Percentiles rank a stretch among this genome's conserved stretches.
Evolutionary conservation across 2,329 filamentous ascomycete species (phyloP).

Genomic region (Furcasterigmium furcatum): DNA sequence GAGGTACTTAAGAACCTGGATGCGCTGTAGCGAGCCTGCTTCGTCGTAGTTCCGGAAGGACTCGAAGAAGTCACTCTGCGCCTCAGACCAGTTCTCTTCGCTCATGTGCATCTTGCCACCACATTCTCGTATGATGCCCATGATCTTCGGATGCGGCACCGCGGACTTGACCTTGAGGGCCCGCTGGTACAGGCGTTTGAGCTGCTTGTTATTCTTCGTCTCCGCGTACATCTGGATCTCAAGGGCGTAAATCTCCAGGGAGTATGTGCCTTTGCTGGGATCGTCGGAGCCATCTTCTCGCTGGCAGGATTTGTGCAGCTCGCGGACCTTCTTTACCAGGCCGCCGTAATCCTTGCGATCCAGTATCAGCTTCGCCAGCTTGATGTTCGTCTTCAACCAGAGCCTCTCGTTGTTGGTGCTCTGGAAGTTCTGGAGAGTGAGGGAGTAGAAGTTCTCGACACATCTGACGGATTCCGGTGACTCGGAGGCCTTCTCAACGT

Average conservation of each 20-base stretch:
- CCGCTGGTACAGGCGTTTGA: conserved; percentile 88
- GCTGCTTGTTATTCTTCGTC: conserved; percentile 93
- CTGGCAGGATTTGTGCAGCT: conserved; percentile 88
- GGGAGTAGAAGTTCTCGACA: conserved; percentile 93
- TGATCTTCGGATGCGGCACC: conserved; percentile 96
- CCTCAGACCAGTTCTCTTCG: conserved; percentile 98
- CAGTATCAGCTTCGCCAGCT: conserved; percentile 85
- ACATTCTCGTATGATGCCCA: conserved; percentile 98
- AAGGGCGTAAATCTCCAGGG: conserved; percentile 90
- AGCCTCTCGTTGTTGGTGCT: conserved; percentile 95
- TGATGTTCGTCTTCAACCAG: conserved; percentile 98
- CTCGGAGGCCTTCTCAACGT: conserved; percentile 85
- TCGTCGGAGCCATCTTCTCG: conserved; percentile 84
- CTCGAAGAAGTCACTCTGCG: conserved; percentile 97
- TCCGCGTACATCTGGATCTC: conserved; percentile 99
- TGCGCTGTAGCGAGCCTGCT: conserved; percentile 90
- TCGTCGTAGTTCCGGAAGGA: conserved; percentile 99
- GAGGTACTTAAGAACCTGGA: conserved; percentile 96
- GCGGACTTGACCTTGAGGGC: conserved; percentile 93
- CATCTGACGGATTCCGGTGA: conserved; percentile 66
- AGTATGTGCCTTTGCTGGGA: conserved; percentile 93
- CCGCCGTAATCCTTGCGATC: conserved; percentile 85
- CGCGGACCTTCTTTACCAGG: conserved; percentile 78
- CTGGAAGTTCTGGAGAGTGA: conserved; percentile 92
- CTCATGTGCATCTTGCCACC: conserved; percentile 99